Evolutionary conservation across 2,329 filamentous ascomycete species (phyloP).

Genomic region (Cladophialophora chaetospira): DNA sequence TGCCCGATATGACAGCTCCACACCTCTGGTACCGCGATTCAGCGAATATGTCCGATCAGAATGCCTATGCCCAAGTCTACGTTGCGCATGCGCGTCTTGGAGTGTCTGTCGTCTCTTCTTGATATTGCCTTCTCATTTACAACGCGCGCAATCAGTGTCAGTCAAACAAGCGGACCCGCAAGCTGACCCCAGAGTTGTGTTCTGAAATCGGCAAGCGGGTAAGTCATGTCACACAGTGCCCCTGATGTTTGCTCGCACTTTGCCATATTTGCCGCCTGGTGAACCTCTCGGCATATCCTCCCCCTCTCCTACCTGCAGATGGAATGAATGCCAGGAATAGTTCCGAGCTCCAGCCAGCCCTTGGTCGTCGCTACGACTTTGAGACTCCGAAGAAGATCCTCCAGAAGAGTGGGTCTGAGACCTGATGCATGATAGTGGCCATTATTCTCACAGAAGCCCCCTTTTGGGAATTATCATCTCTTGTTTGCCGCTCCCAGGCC

Average conservation of each 20-base stretch:
- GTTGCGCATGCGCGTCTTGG: background rate
- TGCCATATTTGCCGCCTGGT: constrained; percentile 21
- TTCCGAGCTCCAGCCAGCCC: background rate
- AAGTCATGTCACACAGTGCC: constrained; percentile 20
- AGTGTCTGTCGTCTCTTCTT: background rate
- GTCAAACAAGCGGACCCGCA: constrained; percentile 12
- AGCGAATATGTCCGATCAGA: constrained; percentile 8
- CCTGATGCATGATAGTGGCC: no score
- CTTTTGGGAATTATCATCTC: background rate
- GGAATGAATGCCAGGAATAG: background rate
- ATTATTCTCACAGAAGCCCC: background rate
- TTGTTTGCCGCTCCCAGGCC: constrained; percentile 12
- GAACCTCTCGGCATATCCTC: constrained; percentile 14
- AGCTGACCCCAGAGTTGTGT: constrained; percentile 3
- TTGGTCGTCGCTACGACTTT: background rate
- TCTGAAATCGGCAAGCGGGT: constrained; percentile 4
- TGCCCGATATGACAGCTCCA: constrained; percentile 21
- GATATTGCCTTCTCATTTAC: background rate
- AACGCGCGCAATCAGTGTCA: background rate
- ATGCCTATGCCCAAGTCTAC: background rate
- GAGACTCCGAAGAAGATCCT: background rate
- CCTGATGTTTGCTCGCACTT: constrained; percentile 27
- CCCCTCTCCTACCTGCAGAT: background rate
- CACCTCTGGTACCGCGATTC: background rate
- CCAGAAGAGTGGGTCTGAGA: background rate